Conservation (phyloP, 2,329 filamentous ascomycete genomes). For the Thielaviopsis punctulata region DNA sequence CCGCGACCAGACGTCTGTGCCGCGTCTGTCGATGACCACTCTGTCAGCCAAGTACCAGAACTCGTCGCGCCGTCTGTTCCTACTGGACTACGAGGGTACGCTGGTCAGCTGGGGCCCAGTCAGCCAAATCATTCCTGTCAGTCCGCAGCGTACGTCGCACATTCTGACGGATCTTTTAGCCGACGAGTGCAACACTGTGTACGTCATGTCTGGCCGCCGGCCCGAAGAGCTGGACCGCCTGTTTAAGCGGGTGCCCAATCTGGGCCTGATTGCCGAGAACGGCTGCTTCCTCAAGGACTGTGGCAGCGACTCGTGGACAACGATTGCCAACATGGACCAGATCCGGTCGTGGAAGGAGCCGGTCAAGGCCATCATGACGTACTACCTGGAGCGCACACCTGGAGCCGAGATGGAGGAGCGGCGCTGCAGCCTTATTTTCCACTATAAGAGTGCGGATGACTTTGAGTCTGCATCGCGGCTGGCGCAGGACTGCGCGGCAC, state of each 20-base stretch:
- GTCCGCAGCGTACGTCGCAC: constrained; percentile 66
- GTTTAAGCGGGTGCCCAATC: constrained; percentile 65
- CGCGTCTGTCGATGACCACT: constrained; percentile 55
- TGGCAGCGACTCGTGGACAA: constrained; percentile 52
- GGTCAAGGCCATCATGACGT: constrained; percentile 66
- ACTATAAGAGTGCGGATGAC: constrained; percentile 14
- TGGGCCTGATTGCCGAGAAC: constrained; percentile 88
- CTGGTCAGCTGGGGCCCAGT: constrained; percentile 75
- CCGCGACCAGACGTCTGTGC: constrained; percentile 72
- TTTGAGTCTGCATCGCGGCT: constrained; percentile 50
- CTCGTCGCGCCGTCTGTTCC: constrained; percentile 57
- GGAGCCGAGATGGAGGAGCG: constrained; percentile 78
- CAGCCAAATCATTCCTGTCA: constrained; percentile 69
- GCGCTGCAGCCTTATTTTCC: constrained; percentile 56
- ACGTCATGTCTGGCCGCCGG: constrained; percentile 80
- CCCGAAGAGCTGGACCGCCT: constrained; percentile 76
- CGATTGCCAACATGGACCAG: constrained; percentile 55
- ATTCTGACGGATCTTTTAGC: constrained; percentile 65
- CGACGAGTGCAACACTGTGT: constrained; percentile 70
- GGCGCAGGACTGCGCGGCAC: constrained; percentile 77
- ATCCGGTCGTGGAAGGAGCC: constrained; percentile 68
- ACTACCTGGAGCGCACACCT: constrained; percentile 79
- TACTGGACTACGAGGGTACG: constrained; percentile 88
- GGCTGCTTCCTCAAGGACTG: constrained; percentile 74
- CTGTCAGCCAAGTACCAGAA: constrained; percentile 49